These are phyloP conservation scores for Agrocybe chaxingu DNA, from an alignment of 768 basidiomycete genomes.

Conservation along the genomic window DNA sequence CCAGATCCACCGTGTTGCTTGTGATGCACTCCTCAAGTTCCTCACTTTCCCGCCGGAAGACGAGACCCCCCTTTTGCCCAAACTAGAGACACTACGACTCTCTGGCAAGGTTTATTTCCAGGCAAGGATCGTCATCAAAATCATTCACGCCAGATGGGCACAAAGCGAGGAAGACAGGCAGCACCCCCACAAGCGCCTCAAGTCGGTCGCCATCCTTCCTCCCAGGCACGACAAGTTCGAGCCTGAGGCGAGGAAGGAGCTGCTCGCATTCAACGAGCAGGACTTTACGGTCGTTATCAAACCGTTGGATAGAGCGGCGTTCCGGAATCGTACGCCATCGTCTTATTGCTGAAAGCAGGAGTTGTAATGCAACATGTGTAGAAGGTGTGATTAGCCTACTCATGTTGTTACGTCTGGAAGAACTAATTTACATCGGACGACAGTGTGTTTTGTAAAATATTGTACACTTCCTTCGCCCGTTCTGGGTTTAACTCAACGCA, in stretches of 20 bases:
- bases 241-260: neutral
- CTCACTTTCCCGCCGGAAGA: neutral
- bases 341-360: neutral
- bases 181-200: neutral
- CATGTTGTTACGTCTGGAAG: too few species aligned
- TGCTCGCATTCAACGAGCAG: conserved; percentile 1
- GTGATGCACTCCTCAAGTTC: neutral
- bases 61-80: neutral
- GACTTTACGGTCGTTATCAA: conserved; percentile 1
- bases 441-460: too few species aligned
- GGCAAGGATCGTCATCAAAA: conserved; percentile 1
- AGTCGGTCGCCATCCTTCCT: conserved; percentile 5
- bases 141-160: conserved; percentile 3
- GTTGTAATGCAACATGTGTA: too few species aligned
- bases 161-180: neutral
- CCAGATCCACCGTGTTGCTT: conserved; percentile 5
- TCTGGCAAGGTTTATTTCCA: conserved; percentile 6
- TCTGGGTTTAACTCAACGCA: too few species aligned
- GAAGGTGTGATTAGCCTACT: too few species aligned
- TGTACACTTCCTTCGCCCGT: too few species aligned
- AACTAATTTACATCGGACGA: too few species aligned
- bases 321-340: conserved; percentile 3
- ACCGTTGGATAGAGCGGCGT: conserved; percentile 3
- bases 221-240: conserved; percentile 5
- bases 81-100: neutral